Conservation (phyloP, 2,329 filamentous ascomycete species). For the Penicillium sp. region DNA sequence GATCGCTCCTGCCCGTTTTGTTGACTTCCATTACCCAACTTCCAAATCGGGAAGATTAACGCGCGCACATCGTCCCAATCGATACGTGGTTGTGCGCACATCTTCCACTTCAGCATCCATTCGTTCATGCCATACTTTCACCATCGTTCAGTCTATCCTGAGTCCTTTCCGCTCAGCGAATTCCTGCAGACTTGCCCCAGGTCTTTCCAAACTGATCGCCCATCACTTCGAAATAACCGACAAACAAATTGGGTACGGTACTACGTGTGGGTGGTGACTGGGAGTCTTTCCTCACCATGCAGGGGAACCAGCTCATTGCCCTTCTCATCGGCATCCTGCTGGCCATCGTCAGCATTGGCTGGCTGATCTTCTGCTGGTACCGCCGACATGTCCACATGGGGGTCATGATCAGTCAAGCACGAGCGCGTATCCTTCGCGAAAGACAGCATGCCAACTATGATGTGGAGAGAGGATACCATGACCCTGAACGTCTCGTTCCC, state of each 20-base stretch:
- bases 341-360: not conserved
- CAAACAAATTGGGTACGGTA: not conserved
- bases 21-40: not conserved
- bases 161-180: too few species aligned
- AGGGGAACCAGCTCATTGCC: slow-evolving; percentile 18
- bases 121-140: not conserved
- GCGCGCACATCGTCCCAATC: not conserved
- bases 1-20: not conserved
- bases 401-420: slow-evolving; percentile 2
- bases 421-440: slow-evolving; percentile 5
- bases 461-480: slow-evolving; percentile 1
- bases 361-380: slow-evolving; percentile 12
- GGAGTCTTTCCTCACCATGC: slow-evolving; percentile 12
- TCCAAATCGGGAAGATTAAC: not conserved
- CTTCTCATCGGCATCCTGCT: slow-evolving; percentile 14
- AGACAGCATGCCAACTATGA: slow-evolving; percentile 1
- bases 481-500: not conserved
- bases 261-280: not conserved
- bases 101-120: not conserved
- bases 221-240: not conserved
- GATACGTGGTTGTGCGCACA: not conserved
- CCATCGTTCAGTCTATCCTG: too few species aligned
- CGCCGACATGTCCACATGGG: slow-evolving; percentile 1
- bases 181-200: not conserved
- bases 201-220: not conserved